Base-by-base conservation (phyloP, 1,139 yeast species). In the Arxiozyma slooffiae region DNA sequence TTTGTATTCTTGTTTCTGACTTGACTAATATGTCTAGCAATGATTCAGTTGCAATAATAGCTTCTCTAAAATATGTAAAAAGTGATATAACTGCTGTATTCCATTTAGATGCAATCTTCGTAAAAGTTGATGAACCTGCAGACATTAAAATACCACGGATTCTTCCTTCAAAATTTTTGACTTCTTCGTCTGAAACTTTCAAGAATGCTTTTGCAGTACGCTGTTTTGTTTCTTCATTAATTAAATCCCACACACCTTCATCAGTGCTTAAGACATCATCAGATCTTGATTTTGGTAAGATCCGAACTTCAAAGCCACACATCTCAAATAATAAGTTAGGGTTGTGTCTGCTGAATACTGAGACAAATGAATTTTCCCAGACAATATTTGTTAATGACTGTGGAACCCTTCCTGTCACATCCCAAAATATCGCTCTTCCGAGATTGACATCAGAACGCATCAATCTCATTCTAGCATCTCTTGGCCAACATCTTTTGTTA, bases 91-190 rank as follows among this genome's bases (percentile, higher is more conserved):
- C 72, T 0, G 97, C 92, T 0, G 97, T 88, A 62, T 94, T 94
- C 99, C 99, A 94, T 62, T 88, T 88, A 41, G 94, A 83, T 2
- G 96, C 96, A 54, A 92, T 86, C 66, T 89, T 92, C 0, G 97
- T 85, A 66, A 94, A 94, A 0, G 99, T 88, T 0, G 97, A 83
- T 0, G 97, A 87, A 0, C 98, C 98, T 0, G 97, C 85, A 2
- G 96, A 83, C 96, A 92, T 87, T 59, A 94, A 74, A 48, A 94
- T 83, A 63, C 92, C 97, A 38, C 97, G 76, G 41, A 92, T 84
- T 53, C 95, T 76, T 63, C 86, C 86, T 59, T 85, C 82, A 70
- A 94, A 94, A 50, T 79, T 78, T 38, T 82, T 85, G 48, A 92
- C 81, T 52, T 85, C 95, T 45, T 78, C 85, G 46, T 82, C 82